phyloP scores from a whole-genome alignment of 2,329 filamentous ascomycete species.

The Aspergillus neotritici region DNA sequence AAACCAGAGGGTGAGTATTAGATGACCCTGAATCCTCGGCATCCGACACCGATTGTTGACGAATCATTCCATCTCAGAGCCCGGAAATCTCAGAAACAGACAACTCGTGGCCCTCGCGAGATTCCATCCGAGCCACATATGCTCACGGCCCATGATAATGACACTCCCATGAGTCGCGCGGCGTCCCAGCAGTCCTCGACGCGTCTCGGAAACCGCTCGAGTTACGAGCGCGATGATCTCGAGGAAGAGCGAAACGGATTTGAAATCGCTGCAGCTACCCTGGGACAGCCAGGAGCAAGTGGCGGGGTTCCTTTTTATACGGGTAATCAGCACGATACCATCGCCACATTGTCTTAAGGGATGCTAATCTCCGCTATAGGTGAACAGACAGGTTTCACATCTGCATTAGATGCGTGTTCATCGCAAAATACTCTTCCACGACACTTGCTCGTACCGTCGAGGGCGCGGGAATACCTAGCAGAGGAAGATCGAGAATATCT shows the following conservation, averaged over 20 bases:
- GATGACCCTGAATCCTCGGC: background rate
- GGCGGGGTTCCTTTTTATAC: slow-evolving; percentile 23
- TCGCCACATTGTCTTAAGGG: too few relatives aligned
- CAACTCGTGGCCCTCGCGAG: too few relatives aligned
- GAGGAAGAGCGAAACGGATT: slow-evolving; percentile 19
- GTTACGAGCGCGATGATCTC: slow-evolving; percentile 3
- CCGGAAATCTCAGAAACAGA: too few relatives aligned
- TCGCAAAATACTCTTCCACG: slow-evolving; percentile 14
- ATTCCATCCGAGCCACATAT: too few relatives aligned
- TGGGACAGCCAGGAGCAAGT: slow-evolving; percentile 13
- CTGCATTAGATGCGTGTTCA: slow-evolving; percentile 16
- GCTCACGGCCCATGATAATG: too few relatives aligned
- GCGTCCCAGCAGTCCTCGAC: too few relatives aligned
- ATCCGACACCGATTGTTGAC: too few relatives aligned
- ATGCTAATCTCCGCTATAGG: slow-evolving; percentile 6
- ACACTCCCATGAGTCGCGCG: too few relatives aligned
- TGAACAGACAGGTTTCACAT: slow-evolving; percentile 19
- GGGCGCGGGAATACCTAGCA: slow-evolving; percentile 7
- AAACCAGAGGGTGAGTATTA: background rate
- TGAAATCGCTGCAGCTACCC: slow-evolving; percentile 21
- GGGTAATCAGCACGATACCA: slow-evolving; percentile 7
- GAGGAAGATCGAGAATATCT: slow-evolving; percentile 22
- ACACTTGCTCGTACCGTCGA: slow-evolving; percentile 17
- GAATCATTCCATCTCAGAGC: too few relatives aligned
- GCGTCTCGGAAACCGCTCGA: too few relatives aligned